Base-by-base conservation (phyloP, 1,284 basidiomycete species). In the Rhizoctonia solani region DNA sequence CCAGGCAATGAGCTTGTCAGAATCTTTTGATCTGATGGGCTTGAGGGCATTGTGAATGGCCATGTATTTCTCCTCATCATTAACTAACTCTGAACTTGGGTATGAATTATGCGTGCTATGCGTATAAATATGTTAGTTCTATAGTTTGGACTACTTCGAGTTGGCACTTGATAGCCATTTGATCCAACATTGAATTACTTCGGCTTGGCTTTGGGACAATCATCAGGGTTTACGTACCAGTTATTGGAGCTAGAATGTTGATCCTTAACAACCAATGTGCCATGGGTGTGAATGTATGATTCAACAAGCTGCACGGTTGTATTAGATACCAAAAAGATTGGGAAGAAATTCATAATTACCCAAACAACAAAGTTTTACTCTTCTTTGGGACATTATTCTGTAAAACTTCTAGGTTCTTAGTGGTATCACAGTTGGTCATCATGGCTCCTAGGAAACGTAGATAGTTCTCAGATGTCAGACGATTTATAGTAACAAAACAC, bases 371-470 rank as follows among this genome's bases (percentile, higher is more conserved):
- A 78, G 89, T 82, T 16, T 78, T 73, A 0, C 85, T 88, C 73
- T 86, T 90, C 72, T 83, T 84, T 46, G 79, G 81, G 1, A 85
- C 75, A 73, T 85, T 82, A 75, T 93, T 97, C 13, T 81, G 84
- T 2, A 95, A 88, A 1, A 98, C 81, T 76, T 98, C 95, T 1
- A 98, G 82, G 74, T 95, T 93, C 53, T 83, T 84, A 0, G 87
- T 91, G 0, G 90, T 93, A 67, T 95, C 93, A 0, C 87, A 83
- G 74, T 97, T 95, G 72, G 98, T 91, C 82, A 96, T 85, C 88
- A 97, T 92, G 0, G 92, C 95, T 0, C 93, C 93, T 76, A 86
- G n/a, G n/a, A n/a, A n/a, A n/a, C n/a, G n/a, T n/a, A n/a, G n/a
- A 52, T 59, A n/a, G 3, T 13, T 19, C 8, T 30, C 34, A 59